Conservation (phyloP, 1,284 basidiomycete genomes). For the Xanthoconium separans region DNA sequence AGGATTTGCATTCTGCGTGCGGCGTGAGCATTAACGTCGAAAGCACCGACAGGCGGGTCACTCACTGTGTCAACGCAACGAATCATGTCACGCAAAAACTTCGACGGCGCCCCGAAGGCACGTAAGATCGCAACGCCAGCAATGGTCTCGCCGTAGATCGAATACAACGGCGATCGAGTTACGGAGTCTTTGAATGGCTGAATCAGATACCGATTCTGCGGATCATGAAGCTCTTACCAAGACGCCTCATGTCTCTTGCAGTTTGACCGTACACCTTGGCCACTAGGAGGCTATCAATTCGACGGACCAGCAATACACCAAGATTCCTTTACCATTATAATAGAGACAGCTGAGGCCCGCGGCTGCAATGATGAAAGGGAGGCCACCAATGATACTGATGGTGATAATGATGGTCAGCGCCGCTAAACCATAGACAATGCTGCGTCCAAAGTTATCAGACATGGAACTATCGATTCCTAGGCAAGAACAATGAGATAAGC, state of each 20-base stretch:
- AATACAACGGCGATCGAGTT: constrained; percentile 88
- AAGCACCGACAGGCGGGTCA: constrained; percentile 8
- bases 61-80: constrained; percentile 78
- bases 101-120: constrained; percentile 85
- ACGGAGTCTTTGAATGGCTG: constrained; percentile 64
- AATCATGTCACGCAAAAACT: constrained; percentile 86
- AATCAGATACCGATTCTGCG: neutral
- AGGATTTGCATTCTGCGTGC: constrained; percentile 64
- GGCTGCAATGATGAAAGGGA: constrained; percentile 66
- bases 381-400: constrained; percentile 80
- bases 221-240: constrained; percentile 53
- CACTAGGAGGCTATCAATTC: constrained; percentile 31
- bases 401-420: constrained; percentile 69
- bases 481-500: neutral
- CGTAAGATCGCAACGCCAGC: constrained; percentile 86
- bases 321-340: constrained; percentile 57
- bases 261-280: constrained; percentile 78
- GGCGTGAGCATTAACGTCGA: neutral
- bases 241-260: constrained; percentile 83
- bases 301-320: neutral
- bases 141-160: constrained; percentile 89
- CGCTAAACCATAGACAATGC: constrained; percentile 59
- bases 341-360: constrained; percentile 64
- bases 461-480: constrained; percentile 81
- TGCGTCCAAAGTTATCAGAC: constrained; percentile 85